phyloP scores from a whole-genome alignment of 352 stramenopile species.

The Aphanomyces cochlioides region DNA sequence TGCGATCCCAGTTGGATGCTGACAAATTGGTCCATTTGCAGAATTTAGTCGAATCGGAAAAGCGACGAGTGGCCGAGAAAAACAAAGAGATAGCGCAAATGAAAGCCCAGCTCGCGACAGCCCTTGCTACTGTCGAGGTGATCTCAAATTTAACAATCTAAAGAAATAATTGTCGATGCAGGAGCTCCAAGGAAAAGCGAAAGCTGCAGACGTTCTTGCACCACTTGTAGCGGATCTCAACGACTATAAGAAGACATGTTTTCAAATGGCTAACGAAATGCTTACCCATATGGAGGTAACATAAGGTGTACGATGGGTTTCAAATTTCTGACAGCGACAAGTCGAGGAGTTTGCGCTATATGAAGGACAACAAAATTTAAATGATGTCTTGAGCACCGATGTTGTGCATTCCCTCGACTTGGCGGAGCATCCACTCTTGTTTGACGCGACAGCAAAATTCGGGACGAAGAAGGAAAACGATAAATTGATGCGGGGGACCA shows the following conservation, averaged over 20 bases:
- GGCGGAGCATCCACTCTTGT: slow-evolving; percentile 57
- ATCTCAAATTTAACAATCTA: slow-evolving; percentile 23
- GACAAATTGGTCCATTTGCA: slow-evolving; percentile 44
- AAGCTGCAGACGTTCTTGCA: slow-evolving; percentile 12
- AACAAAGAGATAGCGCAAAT: slow-evolving; percentile 56
- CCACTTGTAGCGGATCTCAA: slow-evolving; percentile 45
- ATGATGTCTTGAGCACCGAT: slow-evolving; percentile 58
- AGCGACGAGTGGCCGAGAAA: slow-evolving; percentile 39
- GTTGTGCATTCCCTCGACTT: slow-evolving; percentile 58
- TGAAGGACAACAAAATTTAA: slow-evolving; percentile 63
- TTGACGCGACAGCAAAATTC: slow-evolving; percentile 57
- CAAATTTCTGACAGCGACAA: slow-evolving; percentile 5
- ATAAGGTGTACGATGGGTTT: slow-evolving; percentile 21
- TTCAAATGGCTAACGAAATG: slow-evolving; percentile 49
- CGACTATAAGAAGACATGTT: slow-evolving; percentile 70
- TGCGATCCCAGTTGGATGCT: slow-evolving; percentile 43
- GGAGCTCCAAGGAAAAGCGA: slow-evolving; percentile 45
- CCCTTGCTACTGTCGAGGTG: slow-evolving; percentile 33
- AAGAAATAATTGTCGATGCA: slow-evolving; percentile 51
- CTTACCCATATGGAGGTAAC: slow-evolving; percentile 52
- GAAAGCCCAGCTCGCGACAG: slow-evolving; percentile 45
- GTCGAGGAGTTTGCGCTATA: slow-evolving; percentile 37
- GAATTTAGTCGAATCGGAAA: slow-evolving; percentile 35
- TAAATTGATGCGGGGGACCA: slow-evolving; percentile 9
- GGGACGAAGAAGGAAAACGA: slow-evolving; percentile 20